Base-by-base conservation (phyloP, 1,139 yeast genomes). In the Lodderomyces theae region DNA sequence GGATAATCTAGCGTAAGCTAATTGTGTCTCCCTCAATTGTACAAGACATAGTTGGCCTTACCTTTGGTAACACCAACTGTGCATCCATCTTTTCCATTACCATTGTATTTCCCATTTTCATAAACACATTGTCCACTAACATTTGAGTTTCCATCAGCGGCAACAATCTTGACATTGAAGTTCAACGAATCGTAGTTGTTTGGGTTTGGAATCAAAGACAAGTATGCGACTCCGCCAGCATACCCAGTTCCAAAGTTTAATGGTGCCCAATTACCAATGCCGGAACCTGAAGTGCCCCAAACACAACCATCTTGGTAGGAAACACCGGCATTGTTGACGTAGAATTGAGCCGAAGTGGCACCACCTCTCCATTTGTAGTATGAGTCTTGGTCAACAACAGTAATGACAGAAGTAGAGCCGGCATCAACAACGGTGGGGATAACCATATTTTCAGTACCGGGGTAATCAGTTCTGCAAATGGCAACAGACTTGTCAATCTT, bases 211-310 rank as follows among this genome's bases (percentile, higher is more conserved):
- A 89, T 87, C 68, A 92, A 74, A 13, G 97, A 87, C 59, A 92
- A 73, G 79, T 88, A 92, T 46, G 96, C 75, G 51, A 78, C 71
- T 53, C 96, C 96, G 53, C 69, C 67, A 50, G 86, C 74, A 69
- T 76, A 74, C 60, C 97, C 97, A 45, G 97, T 87, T 64, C 98
- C 98, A 54, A 92, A 78, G 68, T 84, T 87, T 53, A 92, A 77
- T 55, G 98, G 98, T 51, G 98, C 95, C 96, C 96, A 92, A 86
- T 92, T 92, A 70, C 97, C 97, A 52, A 85, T 70, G 57, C 86
- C 89, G 39, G 88, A 74, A 50, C 89, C 87, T 10, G 75, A 58
- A 35, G 79, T 62, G 62, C 97, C 96, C 97, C 97, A 92, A 56
- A 84, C 65, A 75, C 97, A 92, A 53, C 97, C 97, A 49, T 87